Conservation (phyloP, 2,329 filamentous ascomycete genomes). For the Daldinia sp. region DNA sequence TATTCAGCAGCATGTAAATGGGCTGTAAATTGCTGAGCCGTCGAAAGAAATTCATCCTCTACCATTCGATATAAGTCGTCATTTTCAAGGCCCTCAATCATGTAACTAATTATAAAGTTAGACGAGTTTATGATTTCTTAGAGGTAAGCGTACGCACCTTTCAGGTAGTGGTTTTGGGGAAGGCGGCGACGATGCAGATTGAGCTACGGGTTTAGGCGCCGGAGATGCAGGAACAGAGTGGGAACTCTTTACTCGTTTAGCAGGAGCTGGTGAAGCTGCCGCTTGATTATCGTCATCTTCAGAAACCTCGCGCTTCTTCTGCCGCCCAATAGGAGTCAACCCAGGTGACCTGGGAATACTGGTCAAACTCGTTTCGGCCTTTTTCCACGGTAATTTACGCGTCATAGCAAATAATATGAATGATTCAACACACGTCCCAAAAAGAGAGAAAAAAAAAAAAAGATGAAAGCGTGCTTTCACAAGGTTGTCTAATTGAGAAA, state of each 20-base stretch:
- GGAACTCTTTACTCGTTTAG: conserved; percentile 16
- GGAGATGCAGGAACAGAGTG: not conserved
- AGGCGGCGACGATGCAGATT: conserved; percentile 60
- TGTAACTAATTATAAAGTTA: conserved; percentile 56
- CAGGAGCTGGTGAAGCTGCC: conserved; percentile 17
- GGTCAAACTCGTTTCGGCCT: conserved; percentile 32
- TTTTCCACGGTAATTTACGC: conserved; percentile 62
- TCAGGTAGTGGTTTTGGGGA: conserved; percentile 58
- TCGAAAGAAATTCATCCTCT: conserved; percentile 77
- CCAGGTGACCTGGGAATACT: conserved; percentile 17
- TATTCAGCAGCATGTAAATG: conserved; percentile 84
- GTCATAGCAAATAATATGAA: conserved; percentile 50
- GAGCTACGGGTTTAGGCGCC: conserved; percentile 35
- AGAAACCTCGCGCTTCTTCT: conserved; percentile 21
- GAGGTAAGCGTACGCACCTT: conserved; percentile 48
- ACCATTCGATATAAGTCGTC: conserved; percentile 85
- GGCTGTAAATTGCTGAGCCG: conserved; percentile 74
- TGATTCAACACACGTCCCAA: not conserved
- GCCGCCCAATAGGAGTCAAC: conserved; percentile 30
- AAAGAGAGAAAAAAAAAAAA: not conserved
- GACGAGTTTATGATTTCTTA: not conserved
- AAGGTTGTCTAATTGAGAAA: not conserved
- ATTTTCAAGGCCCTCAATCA: conserved; percentile 69
- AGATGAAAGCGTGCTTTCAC: not conserved
- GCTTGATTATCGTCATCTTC: conserved; percentile 15